Evolutionary conservation across 1,139 yeast species (phyloP), one percentile per base, ranked within the genome.

Genomic region (Candida anutae): DNA sequence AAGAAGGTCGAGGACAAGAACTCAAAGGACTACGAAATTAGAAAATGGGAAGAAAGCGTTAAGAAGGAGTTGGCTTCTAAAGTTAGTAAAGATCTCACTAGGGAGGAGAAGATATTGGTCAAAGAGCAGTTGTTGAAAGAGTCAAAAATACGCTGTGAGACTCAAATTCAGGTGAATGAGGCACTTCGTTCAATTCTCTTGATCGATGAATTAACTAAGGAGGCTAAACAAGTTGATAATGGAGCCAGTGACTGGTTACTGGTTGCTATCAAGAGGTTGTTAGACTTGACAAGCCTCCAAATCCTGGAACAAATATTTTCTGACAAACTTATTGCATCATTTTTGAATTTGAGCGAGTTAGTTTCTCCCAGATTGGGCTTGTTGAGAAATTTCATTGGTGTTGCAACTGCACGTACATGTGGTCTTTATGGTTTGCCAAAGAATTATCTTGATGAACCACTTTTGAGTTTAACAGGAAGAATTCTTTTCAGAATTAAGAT

Each of bases 21-120:
- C 46, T 56, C 81, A 3, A 84, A 76, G 46, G 95, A 87, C 44
- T 84, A 83, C 46, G 94, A 83, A 42, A 82, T 87, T 11, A 64
- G 73, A 37, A 77, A 83, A 46, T 90, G 98, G 97, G 98, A 90
- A 50, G 88, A 80, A 43, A 71, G 72, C 28, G 70, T 90, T 26
- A 74, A 88, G 42, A 75, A 75, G 39, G 90, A 84, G 46, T 63
- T 85, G 32, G 78, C 80, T 1, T 62, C 65, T 32, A 78, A 77
- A 50, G 62, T 61, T 23, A 42, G 45, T 4, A 74, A 69, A 53
- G 81, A 79, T 44, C 60, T 79, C 27, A 68, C 94, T 6, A 81
- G 75, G 40, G 96, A 87, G 44, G 95, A 90, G 35, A 81, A 76
- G 42, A 55, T 45, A 0, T 50, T 70, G 33, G 74, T 81, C 2